Conservation (phyloP, 768 basidiomycete genomes). For the Tylopilus balloui region DNA sequence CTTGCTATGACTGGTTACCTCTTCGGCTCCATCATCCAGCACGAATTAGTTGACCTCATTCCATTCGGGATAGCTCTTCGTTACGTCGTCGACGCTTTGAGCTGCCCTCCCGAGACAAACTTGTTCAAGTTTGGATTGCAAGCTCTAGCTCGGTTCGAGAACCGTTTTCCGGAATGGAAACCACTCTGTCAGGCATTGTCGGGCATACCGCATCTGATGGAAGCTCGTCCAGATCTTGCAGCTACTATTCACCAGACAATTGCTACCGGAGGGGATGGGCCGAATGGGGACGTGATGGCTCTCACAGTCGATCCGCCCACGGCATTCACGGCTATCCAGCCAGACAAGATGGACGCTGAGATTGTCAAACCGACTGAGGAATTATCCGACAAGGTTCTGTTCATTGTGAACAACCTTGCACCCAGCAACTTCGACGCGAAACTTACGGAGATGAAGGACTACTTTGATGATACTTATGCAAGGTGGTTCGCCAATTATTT, state of each 20-base stretch:
- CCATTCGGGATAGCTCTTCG: constrained; percentile 95
- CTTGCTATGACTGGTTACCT: constrained; percentile 93
- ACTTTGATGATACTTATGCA: constrained; percentile 79
- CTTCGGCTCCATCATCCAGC: constrained; percentile 93
- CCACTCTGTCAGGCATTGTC: constrained; percentile 87
- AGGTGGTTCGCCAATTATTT: constrained; percentile 98
- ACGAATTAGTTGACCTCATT: constrained; percentile 88
- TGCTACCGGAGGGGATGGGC: constrained; percentile 44
- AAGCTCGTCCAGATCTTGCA: constrained; percentile 78
- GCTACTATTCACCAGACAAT: constrained; percentile 68
- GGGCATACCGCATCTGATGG: constrained; percentile 80
- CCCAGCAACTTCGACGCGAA: constrained; percentile 91
- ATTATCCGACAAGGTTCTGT: constrained; percentile 87
- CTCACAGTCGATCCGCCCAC: constrained; percentile 42
- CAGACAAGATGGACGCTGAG: constrained; percentile 60
- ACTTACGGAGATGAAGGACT: constrained; percentile 75
- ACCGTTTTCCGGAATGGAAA: constrained; percentile 85
- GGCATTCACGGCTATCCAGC: constrained; percentile 74
- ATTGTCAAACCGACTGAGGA: constrained; percentile 76
- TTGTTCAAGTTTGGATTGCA: constrained; percentile 94
- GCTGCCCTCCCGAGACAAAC: constrained; percentile 86
- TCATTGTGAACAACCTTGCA: constrained; percentile 97
- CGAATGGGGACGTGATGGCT: constrained; percentile 37
- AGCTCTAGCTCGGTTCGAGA: constrained; percentile 85
- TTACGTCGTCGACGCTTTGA: constrained; percentile 91